Base-by-base conservation (phyloP, 106 monocot species). In the Dendrobium catenatum region DNA sequence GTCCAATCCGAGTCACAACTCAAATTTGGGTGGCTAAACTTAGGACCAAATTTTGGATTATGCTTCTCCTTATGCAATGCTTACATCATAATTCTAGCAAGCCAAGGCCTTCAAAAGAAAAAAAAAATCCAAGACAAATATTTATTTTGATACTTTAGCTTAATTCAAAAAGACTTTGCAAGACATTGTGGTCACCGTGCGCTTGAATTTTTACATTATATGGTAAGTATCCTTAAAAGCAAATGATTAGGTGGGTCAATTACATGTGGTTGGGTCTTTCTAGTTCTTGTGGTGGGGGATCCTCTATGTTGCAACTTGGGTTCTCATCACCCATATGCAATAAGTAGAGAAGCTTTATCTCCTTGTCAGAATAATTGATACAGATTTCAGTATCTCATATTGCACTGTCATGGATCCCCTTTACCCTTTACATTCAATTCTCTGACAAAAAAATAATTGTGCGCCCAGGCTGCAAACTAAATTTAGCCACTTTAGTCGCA, bases 351-450 rank as follows among this genome's bases (percentile, higher is more conserved):
- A 33, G 31, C 72, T 31, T 72, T 31, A 33, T 72, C 33, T 72
- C 72, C 72, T 37, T 72, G 26, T 72, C 72, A 72, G 72, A 72
- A 72, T 72, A 72, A 72, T 72, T 72, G 31, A 72, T 72, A 37
- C 31, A 72, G 72, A 72, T 31, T 33, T 72, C 72, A 72, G 33
- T 13, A 72, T 37, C 72, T 37, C 29, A 26, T 72, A 51, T 51
- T 3, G 51, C 51, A 72, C 72, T 72, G 4, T 33, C 72, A 37
- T 72, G 70, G 33, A 10, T 72, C 72, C 33, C 72, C 33, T 72
- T 51, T 51, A 51, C 51, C 51, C 51, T 51, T 27, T 31, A 31
- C 72, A 72, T 72, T 72, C 26, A 72, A 31, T 72, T 33, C 33
- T 13, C 26, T 72, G 72, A 37, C 7, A 4, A 11, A 72, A 72